These are phyloP conservation scores for Saccharomyces cerevisiae DNA, from an alignment of 805 yeast genomes.

Conservation along the genomic window DNA sequence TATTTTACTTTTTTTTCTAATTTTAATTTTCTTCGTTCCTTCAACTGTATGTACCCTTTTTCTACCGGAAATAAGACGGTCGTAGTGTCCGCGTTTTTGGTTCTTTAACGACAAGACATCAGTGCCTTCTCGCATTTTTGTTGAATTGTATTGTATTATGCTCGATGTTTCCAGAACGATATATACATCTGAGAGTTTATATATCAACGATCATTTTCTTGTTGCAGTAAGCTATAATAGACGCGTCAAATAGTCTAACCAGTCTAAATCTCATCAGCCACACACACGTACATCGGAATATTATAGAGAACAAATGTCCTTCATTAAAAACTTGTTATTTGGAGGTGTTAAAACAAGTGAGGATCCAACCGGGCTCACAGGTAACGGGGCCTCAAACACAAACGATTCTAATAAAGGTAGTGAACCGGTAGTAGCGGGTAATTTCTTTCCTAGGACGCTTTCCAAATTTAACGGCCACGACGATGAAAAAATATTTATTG, in stretches of 20 bases:
- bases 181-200: background rate
- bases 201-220: background rate
- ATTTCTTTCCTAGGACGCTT: conserved; percentile 67
- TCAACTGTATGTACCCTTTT: background rate
- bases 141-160: background rate
- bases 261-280: background rate
- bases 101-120: background rate
- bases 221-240: background rate
- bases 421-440: conserved; percentile 37
- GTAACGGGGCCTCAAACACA: background rate
- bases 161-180: background rate
- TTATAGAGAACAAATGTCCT: conserved; percentile 22
- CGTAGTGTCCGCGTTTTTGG: background rate
- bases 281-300: background rate
- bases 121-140: background rate
- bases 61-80: background rate
- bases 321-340: conserved; percentile 25
- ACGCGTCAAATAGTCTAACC: too few relatives aligned
- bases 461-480: conserved; percentile 74
- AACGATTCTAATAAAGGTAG: conserved; percentile 7
- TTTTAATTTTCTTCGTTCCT: background rate
- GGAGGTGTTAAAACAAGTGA: conserved; percentile 29
- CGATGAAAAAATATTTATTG: conserved; percentile 72
- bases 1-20: too few relatives aligned
- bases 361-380: conserved; percentile 30